Conservation (phyloP, 2,329 filamentous ascomycete genomes). For the Lecanicillium sp. region DNA sequence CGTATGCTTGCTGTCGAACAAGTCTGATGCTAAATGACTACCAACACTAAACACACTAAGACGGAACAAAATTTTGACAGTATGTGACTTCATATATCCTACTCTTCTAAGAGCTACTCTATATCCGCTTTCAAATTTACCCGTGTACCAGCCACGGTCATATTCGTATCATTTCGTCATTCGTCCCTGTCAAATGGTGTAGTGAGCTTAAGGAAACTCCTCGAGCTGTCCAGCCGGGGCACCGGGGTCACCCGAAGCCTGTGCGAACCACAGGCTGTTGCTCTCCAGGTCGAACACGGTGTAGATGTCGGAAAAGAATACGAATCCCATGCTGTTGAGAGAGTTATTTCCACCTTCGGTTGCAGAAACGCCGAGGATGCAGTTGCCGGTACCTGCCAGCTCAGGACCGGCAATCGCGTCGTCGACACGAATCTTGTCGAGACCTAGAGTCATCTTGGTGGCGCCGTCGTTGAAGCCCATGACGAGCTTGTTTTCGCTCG, state of each 20-base stretch:
- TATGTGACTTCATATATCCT: too few species aligned
- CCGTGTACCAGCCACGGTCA: too few species aligned
- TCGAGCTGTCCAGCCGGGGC: conserved; percentile 5
- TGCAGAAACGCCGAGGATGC: neutral
- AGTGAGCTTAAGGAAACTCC: conserved; percentile 9
- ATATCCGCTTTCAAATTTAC: too few species aligned
- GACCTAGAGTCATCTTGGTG: neutral
- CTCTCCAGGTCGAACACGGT: conserved; percentile 10
- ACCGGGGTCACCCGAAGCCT: neutral
- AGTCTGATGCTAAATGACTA: too few species aligned
- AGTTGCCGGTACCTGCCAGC: neutral
- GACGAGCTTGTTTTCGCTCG: conserved; percentile 5
- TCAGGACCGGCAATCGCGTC: neutral
- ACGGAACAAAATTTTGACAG: too few species aligned
- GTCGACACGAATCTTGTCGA: conserved; percentile 3
- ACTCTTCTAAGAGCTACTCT: too few species aligned
- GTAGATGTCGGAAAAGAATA: neutral
- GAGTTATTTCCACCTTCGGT: neutral
- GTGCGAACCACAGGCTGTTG: conserved; percentile 12
- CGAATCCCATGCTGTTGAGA: conserved; percentile 5
- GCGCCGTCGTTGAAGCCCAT: conserved; percentile 4
- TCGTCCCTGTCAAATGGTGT: too few species aligned
- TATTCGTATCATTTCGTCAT: too few species aligned
- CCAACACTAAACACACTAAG: too few species aligned
- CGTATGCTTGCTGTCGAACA: too few species aligned